Base-by-base conservation (phyloP, 2,329 filamentous ascomycete species). In the Corinectria fuckeliana region DNA sequence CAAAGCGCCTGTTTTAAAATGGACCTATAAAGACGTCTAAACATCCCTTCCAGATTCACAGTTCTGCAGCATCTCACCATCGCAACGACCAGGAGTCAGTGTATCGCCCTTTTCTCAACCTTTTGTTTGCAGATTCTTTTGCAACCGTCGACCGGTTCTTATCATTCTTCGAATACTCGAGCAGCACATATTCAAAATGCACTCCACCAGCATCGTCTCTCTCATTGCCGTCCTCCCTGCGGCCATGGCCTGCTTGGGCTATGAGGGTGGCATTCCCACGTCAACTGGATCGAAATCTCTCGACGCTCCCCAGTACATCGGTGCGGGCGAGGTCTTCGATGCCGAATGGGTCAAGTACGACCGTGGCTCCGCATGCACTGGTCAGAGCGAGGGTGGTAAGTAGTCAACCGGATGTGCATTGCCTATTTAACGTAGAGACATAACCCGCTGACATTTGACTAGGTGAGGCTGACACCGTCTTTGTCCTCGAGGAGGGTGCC, bases 351-450 rank as follows among this genome's bases (percentile, higher is more conserved):
- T 70, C 30, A 72, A 71, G 55, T 80, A 76, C 56, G 77, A 78
- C 60, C 77, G 77, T 56, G 76, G 77, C 11, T 71, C 73, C 30
- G 72, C 71, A 44, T 83, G 81, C 71, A 75, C 64, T 25, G 77
- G 69, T 3, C 71, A 82, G 67, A 61, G 62, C 9, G 81, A 83
- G 70, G 80, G 80, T 52, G 74, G 71, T 71, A 68, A n/a, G 79
- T 64, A 39, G 38, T 45, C 5, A 28, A 26, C 9, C 5, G 30
- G 2, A 13, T 13, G n/a, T n/a, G n/a, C n/a, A n/a, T n/a, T n/a
- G n/a, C n/a, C n/a, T n/a, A n/a, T n/a, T n/a, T n/a, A n/a, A n/a
- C n/a, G n/a, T n/a, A n/a, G n/a, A n/a, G n/a, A n/a, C n/a, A n/a
- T n/a, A n/a, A n/a, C n/a, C n/a, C n/a, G n/a, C n/a, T n/a, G n/a